A percentile compares a stretch with the other conserved stretches of the same genome.
phyloP scores from a whole-genome alignment of 371 early-diverging fungal genomes.

The Mucor plumbeus region DNA sequence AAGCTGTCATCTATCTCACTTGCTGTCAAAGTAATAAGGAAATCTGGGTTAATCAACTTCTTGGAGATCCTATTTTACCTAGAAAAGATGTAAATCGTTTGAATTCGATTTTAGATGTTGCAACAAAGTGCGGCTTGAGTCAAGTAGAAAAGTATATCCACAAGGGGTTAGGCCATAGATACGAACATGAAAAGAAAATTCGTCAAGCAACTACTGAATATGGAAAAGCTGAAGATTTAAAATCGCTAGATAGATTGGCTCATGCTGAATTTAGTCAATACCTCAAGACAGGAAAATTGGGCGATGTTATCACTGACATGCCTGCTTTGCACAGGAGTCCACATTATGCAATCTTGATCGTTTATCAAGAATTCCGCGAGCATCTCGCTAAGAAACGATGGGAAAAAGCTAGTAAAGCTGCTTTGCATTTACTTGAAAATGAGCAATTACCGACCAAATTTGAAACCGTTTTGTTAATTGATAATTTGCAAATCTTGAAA shows the following conservation, averaged over 20 bases:
- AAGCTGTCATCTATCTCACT: slow-evolving; percentile 35
- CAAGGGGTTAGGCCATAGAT: slow-evolving; percentile 19
- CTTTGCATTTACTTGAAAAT: neutral
- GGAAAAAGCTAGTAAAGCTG: slow-evolving; percentile 11
- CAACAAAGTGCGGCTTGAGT: neutral
- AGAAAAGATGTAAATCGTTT: slow-evolving; percentile 6
- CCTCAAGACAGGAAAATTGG: slow-evolving; percentile 26
- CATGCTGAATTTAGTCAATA: slow-evolving; percentile 23
- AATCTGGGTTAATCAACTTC: slow-evolving; percentile 35
- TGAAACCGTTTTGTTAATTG: slow-evolving; percentile 21
- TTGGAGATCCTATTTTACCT: neutral
- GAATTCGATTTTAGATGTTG: neutral
- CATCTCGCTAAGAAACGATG: slow-evolving; percentile 16
- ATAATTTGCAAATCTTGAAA: slow-evolving; percentile 16
- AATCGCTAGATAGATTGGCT: slow-evolving; percentile 32
- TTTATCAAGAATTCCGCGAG: slow-evolving; percentile 24
- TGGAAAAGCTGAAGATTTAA: slow-evolving; percentile 29
- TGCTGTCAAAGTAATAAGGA: slow-evolving; percentile 34
- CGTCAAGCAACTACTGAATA: slow-evolving; percentile 30
- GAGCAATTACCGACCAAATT: slow-evolving; percentile 19
- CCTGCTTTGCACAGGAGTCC: slow-evolving; percentile 23
- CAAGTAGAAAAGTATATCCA: slow-evolving; percentile 5
- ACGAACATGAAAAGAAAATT: slow-evolving; percentile 23
- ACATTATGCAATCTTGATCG: slow-evolving; percentile 26
- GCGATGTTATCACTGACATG: slow-evolving; percentile 17